A percentile compares a stretch with the other conserved stretches of the same genome.
Evolutionary conservation across 2,329 filamentous ascomycete species (phyloP).

Genomic region (Monosporascus sp.): DNA sequence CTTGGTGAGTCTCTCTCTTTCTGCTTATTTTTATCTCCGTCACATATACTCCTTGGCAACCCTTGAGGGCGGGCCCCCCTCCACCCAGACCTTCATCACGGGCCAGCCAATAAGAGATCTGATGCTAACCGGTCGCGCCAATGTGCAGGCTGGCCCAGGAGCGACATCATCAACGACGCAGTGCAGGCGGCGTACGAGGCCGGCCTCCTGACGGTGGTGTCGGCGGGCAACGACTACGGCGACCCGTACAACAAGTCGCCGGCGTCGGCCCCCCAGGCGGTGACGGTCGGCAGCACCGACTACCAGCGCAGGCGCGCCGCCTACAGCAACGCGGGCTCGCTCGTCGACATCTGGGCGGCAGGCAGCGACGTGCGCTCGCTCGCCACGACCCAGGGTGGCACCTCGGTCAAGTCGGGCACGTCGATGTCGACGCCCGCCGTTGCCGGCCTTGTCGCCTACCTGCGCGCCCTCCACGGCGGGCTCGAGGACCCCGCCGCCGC

Average conservation of each 20-base stretch:
- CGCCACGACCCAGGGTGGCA: conserved; percentile 32
- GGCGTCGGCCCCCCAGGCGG: conserved; percentile 37
- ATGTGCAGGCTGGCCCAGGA: background rate
- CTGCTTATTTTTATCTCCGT: no score
- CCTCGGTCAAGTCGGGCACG: conserved; percentile 35
- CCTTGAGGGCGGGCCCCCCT: no score
- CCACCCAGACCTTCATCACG: no score
- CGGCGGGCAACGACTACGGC: conserved; percentile 42
- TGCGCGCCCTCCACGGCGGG: conserved; percentile 13
- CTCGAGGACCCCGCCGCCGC: background rate
- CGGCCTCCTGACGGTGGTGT: conserved; percentile 44
- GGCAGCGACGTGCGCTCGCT: conserved; percentile 32
- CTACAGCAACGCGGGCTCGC: conserved; percentile 43
- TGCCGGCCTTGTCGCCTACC: conserved; percentile 43
- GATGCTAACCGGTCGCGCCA: no score
- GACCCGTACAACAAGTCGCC: conserved; percentile 36
- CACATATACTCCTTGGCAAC: no score
- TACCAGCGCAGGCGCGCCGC: conserved; percentile 26
- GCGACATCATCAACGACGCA: conserved; percentile 36
- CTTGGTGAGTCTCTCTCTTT: background rate
- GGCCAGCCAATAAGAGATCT: no score
- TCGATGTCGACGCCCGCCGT: conserved; percentile 50
- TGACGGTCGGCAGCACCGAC: conserved; percentile 45
- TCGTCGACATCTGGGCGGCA: conserved; percentile 36
- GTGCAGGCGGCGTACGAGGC: conserved; percentile 35